phyloP scores from a whole-genome alignment of 257 asterid species.

The Solanum peruvianum region DNA sequence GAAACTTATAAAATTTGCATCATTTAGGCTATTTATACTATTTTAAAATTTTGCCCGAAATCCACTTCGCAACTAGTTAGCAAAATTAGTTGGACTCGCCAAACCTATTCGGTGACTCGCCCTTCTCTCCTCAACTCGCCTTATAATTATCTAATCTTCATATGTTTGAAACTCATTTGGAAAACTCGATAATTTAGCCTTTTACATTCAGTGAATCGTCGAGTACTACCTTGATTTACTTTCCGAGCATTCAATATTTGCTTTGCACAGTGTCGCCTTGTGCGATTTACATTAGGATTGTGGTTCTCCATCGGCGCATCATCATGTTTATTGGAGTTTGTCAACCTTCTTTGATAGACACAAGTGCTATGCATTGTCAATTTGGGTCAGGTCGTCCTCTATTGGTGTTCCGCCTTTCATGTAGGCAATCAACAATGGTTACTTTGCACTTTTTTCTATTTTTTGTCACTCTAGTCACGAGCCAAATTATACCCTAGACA shows the following conservation, averaged over 20 bases:
- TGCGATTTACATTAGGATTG: neutral
- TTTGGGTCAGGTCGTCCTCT: neutral
- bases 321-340: neutral
- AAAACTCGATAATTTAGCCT: neutral
- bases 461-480: neutral
- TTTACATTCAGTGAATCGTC: neutral
- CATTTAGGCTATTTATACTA: neutral
- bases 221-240: neutral
- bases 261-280: neutral
- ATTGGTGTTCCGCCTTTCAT: neutral
- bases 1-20: too few relatives aligned
- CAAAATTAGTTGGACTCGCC: neutral
- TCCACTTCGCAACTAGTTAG: neutral
- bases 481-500: too few relatives aligned
- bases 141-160: too few relatives aligned
- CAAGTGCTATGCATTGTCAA: neutral
- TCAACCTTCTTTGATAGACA: neutral
- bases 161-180: neutral
- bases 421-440: neutral
- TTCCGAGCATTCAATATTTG: too few relatives aligned
- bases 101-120: neutral
- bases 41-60: neutral
- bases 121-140: neutral
- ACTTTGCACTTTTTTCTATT: too few relatives aligned
- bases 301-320: neutral